Base-by-base conservation (phyloP, 805 yeast genomes). In the Candida corydali region DNA sequence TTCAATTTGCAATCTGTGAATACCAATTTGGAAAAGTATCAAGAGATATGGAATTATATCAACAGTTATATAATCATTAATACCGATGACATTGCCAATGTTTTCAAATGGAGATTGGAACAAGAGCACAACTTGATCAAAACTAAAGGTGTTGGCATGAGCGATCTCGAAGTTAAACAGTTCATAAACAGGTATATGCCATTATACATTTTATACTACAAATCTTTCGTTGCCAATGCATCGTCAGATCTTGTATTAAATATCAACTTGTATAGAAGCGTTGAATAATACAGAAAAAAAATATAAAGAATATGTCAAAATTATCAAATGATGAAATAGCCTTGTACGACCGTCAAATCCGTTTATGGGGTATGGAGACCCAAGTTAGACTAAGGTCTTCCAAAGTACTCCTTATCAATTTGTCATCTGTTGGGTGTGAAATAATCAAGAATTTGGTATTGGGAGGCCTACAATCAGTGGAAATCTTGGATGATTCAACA, bases 311-410 rank as follows among this genome's bases (percentile, higher is more conserved):
- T 11, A 31, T 23, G 34, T 23, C 34, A 8, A 14, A 29, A 29
- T 17, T 32, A 25, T 16, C 35, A 16, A 32, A 32, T 17, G 96
- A 88, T 50, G 97, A 89, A 54, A 78, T 89, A 40, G 96, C 94
- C 1, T 71, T 91, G 16, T 91, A 91, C 54, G 98, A 91, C 59
- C 76, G 98, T 41, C 98, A 91, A 60, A 89, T 91, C 44, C 65
- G 98, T 44, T 70, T 91, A 15, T 91, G 98, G 98, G 98, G 98
- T 2, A 69, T 93, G 54, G 94, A 85, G 22, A 95, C 97, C 3
- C 98, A 91, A 57, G 70, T 77, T 27, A 58, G 78, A 29, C 76
- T 91, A 66, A 72, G 93, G 25, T 75, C 80, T 14, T 81, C 96
- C 6, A 74, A 73, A 30, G 70, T 91, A 4, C 62, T 89, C 30